Conservation (phyloP, 2,329 filamentous ascomycete genomes). For the Chaetomium sp. region DNA sequence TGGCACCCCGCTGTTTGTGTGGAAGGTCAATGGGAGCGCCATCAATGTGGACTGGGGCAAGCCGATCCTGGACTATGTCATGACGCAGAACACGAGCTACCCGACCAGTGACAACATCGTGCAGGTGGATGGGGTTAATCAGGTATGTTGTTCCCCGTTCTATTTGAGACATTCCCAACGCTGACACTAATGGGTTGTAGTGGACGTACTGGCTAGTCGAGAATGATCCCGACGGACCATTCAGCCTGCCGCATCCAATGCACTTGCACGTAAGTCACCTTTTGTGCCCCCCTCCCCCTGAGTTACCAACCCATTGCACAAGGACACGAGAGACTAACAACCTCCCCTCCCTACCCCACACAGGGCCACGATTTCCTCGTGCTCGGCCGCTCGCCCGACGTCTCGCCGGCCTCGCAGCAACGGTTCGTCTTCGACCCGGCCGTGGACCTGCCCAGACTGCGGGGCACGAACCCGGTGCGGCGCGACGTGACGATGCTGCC, state of each 20-base stretch:
- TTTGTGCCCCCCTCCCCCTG: background rate
- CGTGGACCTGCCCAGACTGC: slow-evolving; percentile 39
- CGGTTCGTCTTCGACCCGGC: slow-evolving; percentile 35
- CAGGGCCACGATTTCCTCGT: slow-evolving; percentile 43
- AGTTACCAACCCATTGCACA: background rate
- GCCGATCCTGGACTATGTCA: slow-evolving; percentile 42
- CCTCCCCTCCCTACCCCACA: slow-evolving; percentile 16
- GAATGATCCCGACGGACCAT: slow-evolving; percentile 37
- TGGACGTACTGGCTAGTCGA: slow-evolving; percentile 43
- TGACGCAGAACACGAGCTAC: slow-evolving; percentile 37
- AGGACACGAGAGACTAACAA: slow-evolving; percentile 11
- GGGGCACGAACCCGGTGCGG: slow-evolving; percentile 47
- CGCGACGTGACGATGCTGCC: slow-evolving; percentile 53
- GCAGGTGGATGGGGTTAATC: slow-evolving; percentile 31
- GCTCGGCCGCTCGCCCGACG: slow-evolving; percentile 38
- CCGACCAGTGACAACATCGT: slow-evolving; percentile 36
- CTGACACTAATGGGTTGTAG: slow-evolving; percentile 13
- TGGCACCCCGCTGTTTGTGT: slow-evolving; percentile 34
- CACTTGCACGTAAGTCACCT: slow-evolving; percentile 36
- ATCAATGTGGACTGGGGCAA: slow-evolving; percentile 43
- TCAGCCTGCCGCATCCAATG: slow-evolving; percentile 37
- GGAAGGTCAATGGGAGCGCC: slow-evolving; percentile 38
- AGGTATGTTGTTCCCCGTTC: slow-evolving; percentile 4
- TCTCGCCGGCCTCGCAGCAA: slow-evolving; percentile 20
- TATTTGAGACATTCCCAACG: too few relatives aligned